Evolutionary conservation across 2,329 filamentous ascomycete genomes (phyloP), one percentile per base, ranked within the genome.

Genomic region (Trichoderma lentiforme): DNA sequence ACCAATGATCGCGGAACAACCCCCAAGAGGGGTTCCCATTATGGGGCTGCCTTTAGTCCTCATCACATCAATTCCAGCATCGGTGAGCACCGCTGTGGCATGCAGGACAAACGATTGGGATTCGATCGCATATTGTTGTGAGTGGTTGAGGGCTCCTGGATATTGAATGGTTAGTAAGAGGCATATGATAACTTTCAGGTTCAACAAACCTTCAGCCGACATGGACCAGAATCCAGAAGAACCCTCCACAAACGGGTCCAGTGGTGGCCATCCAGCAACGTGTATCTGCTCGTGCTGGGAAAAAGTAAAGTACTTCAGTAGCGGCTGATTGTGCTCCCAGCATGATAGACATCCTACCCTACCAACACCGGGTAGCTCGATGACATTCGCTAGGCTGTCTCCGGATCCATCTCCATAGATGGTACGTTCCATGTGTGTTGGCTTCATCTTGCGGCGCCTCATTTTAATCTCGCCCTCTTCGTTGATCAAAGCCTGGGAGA

Each of bases 321-420:
- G n/a, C 2, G 74, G 65, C 36, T 64, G 72, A 7, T 71, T 83
- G 70, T 89, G 84, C 75, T 87, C 85, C 84, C 84, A 88, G 77
- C 85, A 87, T 73, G 86, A 86, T 57, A 88, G 78, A 1, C 82
- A 82, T 1, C 86, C 86, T 12, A 88, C 81, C 8, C 83, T 83
- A 24, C 85, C 86, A 62, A 86, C 60, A 6, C n/a, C 83, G 3
- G 81, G 79, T 4, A 83, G 82, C 28, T 84, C 80, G 15, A 84
- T 81, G 0, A 88, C 86, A 32, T 18, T 56, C 2, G 58, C 43
- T 28, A 70, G 11, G 57, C 57, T 34, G n/a, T 88, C 84, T 14
- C 84, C 86, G 11, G 85, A 84, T 5, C 85, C 86, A 68, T 89
- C 87, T 8, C 86, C 87, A 76, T 85, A 89, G 36, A 82, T 78